Evolutionary conservation across 2,329 filamentous ascomycete genomes (phyloP).

Genomic region (Cercospora brassicicola): DNA sequence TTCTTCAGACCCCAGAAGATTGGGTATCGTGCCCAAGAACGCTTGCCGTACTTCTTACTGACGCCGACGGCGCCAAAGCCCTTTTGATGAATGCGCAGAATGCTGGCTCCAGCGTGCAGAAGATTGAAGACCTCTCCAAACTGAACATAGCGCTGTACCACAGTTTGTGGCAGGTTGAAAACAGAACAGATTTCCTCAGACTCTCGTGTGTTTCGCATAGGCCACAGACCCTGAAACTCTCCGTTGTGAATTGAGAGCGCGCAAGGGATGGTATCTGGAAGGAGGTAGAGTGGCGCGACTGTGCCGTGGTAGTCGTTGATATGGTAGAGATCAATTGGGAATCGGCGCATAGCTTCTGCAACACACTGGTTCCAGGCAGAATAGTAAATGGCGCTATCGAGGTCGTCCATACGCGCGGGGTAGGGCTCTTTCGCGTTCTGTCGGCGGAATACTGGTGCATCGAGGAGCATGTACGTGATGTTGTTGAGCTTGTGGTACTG

Average conservation of each 20-base stretch:
- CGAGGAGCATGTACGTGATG: constrained; percentile 67
- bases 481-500: constrained; percentile 65
- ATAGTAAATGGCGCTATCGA: constrained; percentile 67
- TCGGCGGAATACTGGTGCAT: constrained; percentile 65
- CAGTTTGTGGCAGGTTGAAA: constrained; percentile 60
- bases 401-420: constrained; percentile 67
- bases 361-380: constrained; percentile 72
- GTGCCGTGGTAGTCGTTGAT: constrained; percentile 67
- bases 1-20: constrained; percentile 68
- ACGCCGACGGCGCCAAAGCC: constrained; percentile 69
- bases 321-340: constrained; percentile 64
- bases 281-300: constrained; percentile 63
- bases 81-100: constrained; percentile 65
- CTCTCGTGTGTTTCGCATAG: constrained; percentile 63
- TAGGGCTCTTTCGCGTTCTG: constrained; percentile 65
- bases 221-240: constrained; percentile 69
- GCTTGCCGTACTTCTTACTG: constrained; percentile 67
- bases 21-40: constrained; percentile 65
- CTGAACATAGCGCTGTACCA: constrained; percentile 63
- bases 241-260: constrained; percentile 68
- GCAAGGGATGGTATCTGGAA: constrained; percentile 62
- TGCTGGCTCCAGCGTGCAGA: constrained; percentile 65
- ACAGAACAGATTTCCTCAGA: constrained; percentile 64
- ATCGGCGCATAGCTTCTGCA: constrained; percentile 62
- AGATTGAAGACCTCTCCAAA: constrained; percentile 70